Conservation (phyloP, 2,329 filamentous ascomycete genomes). For the Davidsoniella neocaledoniae region DNA sequence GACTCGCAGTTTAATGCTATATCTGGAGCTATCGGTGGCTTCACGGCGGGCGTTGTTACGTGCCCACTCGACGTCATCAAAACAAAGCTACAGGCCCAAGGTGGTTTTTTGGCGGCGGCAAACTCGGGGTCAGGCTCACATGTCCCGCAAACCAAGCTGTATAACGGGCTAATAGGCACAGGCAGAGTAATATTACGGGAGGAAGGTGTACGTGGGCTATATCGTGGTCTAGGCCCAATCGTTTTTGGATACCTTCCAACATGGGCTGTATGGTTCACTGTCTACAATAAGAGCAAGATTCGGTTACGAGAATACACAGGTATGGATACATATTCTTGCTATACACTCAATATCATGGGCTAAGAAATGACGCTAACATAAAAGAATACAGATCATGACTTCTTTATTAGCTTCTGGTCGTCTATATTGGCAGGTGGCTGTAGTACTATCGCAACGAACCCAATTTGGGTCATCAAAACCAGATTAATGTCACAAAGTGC, state of each 20-base stretch:
- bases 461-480: slow-evolving; percentile 99
- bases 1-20: slow-evolving; percentile 62
- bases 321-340: slow-evolving; percentile 20
- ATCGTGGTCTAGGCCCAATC: slow-evolving; percentile 85
- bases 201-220: slow-evolving; percentile 80
- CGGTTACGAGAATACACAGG: slow-evolving; percentile 51
- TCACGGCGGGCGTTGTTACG: slow-evolving; percentile 85
- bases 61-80: slow-evolving; percentile 98
- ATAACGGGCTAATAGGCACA: slow-evolving; percentile 76
- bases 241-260: slow-evolving; percentile 90
- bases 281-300: slow-evolving; percentile 80
- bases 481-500: slow-evolving; percentile 86
- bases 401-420: slow-evolving; percentile 66
- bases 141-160: slow-evolving; percentile 43
- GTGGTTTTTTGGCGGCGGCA: slow-evolving; percentile 42
- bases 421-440: slow-evolving; percentile 82
- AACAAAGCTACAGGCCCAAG: slow-evolving; percentile 92
- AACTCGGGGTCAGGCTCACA: slow-evolving; percentile 32
- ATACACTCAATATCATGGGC: not conserved
- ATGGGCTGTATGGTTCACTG: slow-evolving; percentile 95
- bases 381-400: slow-evolving; percentile 9
- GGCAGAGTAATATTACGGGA: slow-evolving; percentile 71
- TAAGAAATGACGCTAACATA: slow-evolving; percentile 1
- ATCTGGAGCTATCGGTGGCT: slow-evolving; percentile 73
- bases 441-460: slow-evolving; percentile 88